These are phyloP conservation scores for Cyclospora cayetanensis DNA, from an alignment of 169 alveolate species.

Conservation along the genomic window DNA sequence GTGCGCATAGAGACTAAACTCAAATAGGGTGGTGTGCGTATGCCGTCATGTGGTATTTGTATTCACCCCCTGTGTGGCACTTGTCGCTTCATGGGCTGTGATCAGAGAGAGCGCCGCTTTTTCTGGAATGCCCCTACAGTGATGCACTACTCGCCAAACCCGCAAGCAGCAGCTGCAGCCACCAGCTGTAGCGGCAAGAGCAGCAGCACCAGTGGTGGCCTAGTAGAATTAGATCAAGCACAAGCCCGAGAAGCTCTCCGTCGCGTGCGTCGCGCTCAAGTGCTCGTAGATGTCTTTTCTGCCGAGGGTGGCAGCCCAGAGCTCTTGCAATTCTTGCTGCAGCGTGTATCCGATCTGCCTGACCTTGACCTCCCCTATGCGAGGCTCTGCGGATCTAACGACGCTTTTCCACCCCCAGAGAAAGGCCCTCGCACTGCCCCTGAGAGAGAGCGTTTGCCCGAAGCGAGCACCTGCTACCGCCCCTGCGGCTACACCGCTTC, in stretches of 20 bases:
- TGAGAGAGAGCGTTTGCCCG: no score
- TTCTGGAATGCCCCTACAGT: constrained; percentile 48
- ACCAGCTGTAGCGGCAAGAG: not conserved
- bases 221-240: not conserved
- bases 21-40: no score
- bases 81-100: no score
- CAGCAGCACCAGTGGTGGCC: constrained; percentile 37
- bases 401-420: no score
- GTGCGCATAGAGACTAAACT: no score
- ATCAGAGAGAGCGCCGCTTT: constrained; percentile 8
- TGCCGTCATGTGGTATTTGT: no score
- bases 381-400: not conserved
- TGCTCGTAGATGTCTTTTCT: constrained; percentile 1
- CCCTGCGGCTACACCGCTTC: no score
- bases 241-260: not conserved
- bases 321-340: constrained; percentile 22
- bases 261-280: not conserved
- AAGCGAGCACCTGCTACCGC: no score
- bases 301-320: constrained; percentile 40
- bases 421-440: no score
- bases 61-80: no score
- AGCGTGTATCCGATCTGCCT: constrained; percentile 37
- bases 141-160: not conserved
- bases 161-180: not conserved
- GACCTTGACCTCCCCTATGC: constrained; percentile 27